Base-by-base conservation (phyloP, 1,284 basidiomycete genomes). In the Puccinia hordei region DNA sequence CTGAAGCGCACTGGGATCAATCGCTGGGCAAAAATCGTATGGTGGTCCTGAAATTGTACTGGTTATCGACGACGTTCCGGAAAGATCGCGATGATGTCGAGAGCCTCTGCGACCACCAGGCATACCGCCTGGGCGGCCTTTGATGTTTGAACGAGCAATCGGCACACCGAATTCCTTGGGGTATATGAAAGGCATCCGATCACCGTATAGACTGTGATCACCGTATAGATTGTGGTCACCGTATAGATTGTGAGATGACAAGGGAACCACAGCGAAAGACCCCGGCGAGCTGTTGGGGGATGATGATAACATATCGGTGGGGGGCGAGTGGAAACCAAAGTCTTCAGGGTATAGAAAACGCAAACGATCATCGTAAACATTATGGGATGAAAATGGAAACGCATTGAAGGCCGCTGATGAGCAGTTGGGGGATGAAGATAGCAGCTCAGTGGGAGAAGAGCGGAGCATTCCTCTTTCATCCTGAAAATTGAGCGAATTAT, bases 381-480 rank as follows among this genome's bases (percentile, higher is more conserved):
- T 38, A 1, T 51, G 69, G 19, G 27, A 72, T 38, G 61, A 53
- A 51, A 66, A 35, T 15, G 74, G 33, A 49, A 51, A 76, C 2
- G 30, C 49, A 30, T n/a, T 27, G 41, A 74, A 46, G 59, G 27
- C 59, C 22, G n/a, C 44, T 55, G 61, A 30, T 46, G 46, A 73
- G 30, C 44, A 6, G 53, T 49, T 35, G 38, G 69, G 51, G 53
- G 44, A 55, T 15, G 68, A 33, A n/a, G 71, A 65, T 22, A 73
- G 38, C 30, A 61, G 22, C 49, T 46, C 69, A 88, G 94, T 86
- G 93, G 93, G 82, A 96, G 85, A 83, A 95, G 89, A 85, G 96
- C 94, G 85, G 93, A 88, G 86, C 95, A 96, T 83, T 93, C 95
- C 80, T 92, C 94, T 19, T 9, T 53, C 33, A 63, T 55, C 46